These are phyloP conservation scores for Fragilariopsis cylindrus DNA, from an alignment of 108 stramenopile species.

Conservation along the genomic window DNA sequence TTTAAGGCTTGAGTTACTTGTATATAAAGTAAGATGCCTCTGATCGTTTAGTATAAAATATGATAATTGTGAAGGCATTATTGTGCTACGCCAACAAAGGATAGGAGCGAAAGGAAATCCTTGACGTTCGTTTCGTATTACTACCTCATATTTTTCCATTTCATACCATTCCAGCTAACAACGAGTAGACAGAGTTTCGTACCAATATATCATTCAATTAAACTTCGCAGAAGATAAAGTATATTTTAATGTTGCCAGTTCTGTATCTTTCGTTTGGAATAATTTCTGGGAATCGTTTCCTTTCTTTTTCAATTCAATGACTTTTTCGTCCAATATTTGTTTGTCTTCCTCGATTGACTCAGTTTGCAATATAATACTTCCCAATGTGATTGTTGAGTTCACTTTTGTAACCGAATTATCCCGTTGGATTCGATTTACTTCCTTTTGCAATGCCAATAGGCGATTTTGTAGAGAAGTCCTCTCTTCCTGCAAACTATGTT, in stretches of 20 bases:
- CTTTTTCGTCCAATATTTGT: constrained; percentile 7
- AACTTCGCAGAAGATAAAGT: too few species aligned
- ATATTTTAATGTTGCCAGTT: not conserved
- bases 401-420: constrained; percentile 2
- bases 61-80: too few species aligned
- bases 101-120: too few species aligned
- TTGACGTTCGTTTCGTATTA: too few species aligned
- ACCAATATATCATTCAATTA: too few species aligned
- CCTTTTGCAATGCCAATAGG: not conserved
- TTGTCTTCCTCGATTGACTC: constrained; percentile 9
- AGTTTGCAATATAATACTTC: not conserved
- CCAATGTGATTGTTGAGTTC: constrained; percentile 5
- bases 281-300: not conserved
- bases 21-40: too few species aligned
- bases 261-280: not conserved
- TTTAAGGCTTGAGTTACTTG: too few species aligned
- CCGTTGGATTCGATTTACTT: not conserved
- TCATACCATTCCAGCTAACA: too few species aligned
- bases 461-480: not conserved
- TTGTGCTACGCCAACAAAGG: too few species aligned
- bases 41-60: too few species aligned
- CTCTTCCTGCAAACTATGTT: not conserved
- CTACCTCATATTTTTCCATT: too few species aligned
- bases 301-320: not conserved
- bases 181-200: too few species aligned